Percentiles rank a stretch among this genome's conserved stretches.
Evolutionary conservation across 75 land plant species (phyloP).

Genomic region (Cupressus sempervirens): DNA sequence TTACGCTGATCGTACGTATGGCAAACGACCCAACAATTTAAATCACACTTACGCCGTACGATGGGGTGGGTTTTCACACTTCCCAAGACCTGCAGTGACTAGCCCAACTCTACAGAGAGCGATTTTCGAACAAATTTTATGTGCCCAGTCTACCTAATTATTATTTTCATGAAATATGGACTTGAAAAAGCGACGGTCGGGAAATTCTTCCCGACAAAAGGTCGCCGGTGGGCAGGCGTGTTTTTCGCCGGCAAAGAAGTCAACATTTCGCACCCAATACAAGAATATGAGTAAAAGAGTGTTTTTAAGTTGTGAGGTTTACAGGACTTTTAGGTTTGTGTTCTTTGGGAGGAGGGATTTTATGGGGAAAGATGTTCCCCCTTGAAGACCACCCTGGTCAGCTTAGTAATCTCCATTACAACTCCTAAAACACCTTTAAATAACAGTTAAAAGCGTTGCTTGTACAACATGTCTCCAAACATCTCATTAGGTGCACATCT

Average conservation of each 20-base stretch:
- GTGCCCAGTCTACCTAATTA: background rate
- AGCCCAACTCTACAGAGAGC: background rate
- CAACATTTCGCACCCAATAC: background rate
- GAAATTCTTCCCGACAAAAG: constrained; percentile 4
- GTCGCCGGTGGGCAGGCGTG: constrained; percentile 3
- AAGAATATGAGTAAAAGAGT: background rate
- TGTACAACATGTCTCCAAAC: background rate
- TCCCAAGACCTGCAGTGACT: background rate
- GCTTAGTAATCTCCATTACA: constrained; percentile 7
- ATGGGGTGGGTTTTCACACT: background rate
- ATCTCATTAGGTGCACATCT: background rate
- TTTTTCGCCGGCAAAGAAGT: constrained; percentile 3
- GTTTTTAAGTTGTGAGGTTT: background rate
- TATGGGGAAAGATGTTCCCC: constrained; percentile 11
- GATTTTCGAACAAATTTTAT: background rate
- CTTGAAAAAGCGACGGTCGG: background rate
- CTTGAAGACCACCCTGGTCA: constrained; percentile 16
- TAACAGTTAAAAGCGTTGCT: background rate
- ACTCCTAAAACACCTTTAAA: background rate
- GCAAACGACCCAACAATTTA: background rate
- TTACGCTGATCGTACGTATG: background rate
- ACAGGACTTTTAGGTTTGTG: no score
- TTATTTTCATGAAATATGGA: background rate
- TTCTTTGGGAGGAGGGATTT: background rate
- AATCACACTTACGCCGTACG: background rate